Percentiles rank a stretch among this genome's conserved stretches.
Evolutionary conservation across 495 filamentous ascomycete genomes (phyloP).

Genomic region (Talaromyces thailandensis): DNA sequence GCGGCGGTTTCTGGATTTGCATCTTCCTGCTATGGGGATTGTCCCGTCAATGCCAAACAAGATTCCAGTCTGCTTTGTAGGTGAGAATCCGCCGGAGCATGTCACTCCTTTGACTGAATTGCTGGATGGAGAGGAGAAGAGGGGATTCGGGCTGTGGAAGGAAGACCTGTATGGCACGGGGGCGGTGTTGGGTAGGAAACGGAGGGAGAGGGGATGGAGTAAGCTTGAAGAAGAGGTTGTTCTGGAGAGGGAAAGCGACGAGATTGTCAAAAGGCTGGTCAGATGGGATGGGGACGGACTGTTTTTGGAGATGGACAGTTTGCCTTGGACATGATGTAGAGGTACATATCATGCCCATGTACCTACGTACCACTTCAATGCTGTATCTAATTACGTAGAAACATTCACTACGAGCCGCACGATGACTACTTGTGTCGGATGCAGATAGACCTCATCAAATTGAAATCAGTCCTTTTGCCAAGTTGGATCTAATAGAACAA

Average conservation of each 20-base stretch:
- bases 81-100: slow-evolving; percentile 59
- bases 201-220: slow-evolving; percentile 32
- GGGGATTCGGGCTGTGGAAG: slow-evolving; percentile 35
- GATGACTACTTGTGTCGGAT: not conserved
- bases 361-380: not conserved
- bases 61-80: slow-evolving; percentile 29
- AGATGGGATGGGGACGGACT: slow-evolving; percentile 32
- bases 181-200: slow-evolving; percentile 24
- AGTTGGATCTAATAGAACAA: too few relatives aligned
- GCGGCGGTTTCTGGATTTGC: slow-evolving; percentile 53
- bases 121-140: slow-evolving; percentile 28
- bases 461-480: too few relatives aligned
- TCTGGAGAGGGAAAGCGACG: slow-evolving; percentile 18
- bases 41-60: not conserved
- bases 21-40: slow-evolving; percentile 57
- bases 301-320: slow-evolving; percentile 21
- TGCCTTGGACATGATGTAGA: slow-evolving; percentile 28
- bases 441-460: too few relatives aligned
- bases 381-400: not conserved
- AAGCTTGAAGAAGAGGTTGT: slow-evolving; percentile 15
- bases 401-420: not conserved
- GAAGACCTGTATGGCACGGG: slow-evolving; percentile 36
- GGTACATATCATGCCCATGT: not conserved
- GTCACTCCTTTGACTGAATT: slow-evolving; percentile 38
- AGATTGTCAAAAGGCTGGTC: slow-evolving; percentile 26